Base-by-base conservation (phyloP, 352 stramenopile genomes). In the Phytophthora citricola region DNA sequence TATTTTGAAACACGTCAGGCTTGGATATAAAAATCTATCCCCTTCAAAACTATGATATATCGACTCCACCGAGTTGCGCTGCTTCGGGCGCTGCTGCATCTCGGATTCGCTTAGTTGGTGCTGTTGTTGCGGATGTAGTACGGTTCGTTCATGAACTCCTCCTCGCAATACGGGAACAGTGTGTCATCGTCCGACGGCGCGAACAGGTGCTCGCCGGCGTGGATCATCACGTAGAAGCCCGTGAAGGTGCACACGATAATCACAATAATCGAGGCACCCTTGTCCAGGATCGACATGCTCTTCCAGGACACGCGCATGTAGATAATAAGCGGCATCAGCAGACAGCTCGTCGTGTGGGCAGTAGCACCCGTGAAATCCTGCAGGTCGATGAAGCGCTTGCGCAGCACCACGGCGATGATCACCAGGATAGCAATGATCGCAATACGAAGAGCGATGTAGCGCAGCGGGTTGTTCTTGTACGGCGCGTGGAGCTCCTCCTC, bases 131-230 rank as follows among this genome's bases (percentile, higher is more conserved):
- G 29, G 55, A 80, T 81, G 55, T 81, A 88, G 67, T 85, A 91
- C 31, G 75, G 46, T 24, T 69, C 47, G 54, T 77, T 34, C 64
- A 85, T 69, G 63, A 69, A 83, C 62, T 83, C 67, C 7, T 66
- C 66, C 14, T 76, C 46, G 66, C 83, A 91, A 70, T 86, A 91
- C 27, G 74, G 71, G 67, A 91, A 91, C 24, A 66, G 50, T 11
- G 66, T 66, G 12, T 73, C 53, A 20, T 80, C 69, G 20, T 69
- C 47, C 26, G 52, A 55, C 14, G 81, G 78, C 31, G 67, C 75
- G 59, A 87, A 85, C 17, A 89, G 69, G 41, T 76, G 58, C 73
- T 87, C 73, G 63, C 79, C 79, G 15, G 76, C 71, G 50, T 71
- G 71, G 73, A 80, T 80, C 54, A 77, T 75, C 10, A 85, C 78